phyloP scores from a whole-genome alignment of 768 basidiomycete genomes.

The Pisolithus microcarpus region DNA sequence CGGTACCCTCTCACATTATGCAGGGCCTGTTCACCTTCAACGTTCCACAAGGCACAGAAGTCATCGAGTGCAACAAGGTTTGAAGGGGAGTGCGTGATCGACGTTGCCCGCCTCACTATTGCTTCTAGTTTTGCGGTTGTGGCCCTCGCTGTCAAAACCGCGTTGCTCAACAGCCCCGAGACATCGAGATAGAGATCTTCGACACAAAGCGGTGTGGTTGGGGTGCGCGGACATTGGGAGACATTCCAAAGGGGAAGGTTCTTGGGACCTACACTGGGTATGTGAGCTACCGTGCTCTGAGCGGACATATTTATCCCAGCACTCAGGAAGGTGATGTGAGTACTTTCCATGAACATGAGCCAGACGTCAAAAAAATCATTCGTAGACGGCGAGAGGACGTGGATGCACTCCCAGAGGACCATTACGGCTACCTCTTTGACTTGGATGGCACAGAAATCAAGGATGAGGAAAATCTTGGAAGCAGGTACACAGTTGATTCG shows the following conservation, averaged over 20 bases:
- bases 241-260: conserved; percentile 48
- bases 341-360: conserved; percentile 1
- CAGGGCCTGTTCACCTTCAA: conserved; percentile 48
- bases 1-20: background rate
- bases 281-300: conserved; percentile 8
- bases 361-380: background rate
- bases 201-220: conserved; percentile 54
- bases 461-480: conserved; percentile 25
- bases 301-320: conserved; percentile 1
- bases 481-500: conserved; percentile 51
- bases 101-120: background rate
- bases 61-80: conserved; percentile 64
- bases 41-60: conserved; percentile 36
- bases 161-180: conserved; percentile 52
- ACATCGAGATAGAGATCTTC: conserved; percentile 58
- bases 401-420: conserved; percentile 26
- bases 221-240: conserved; percentile 48
- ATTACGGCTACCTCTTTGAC: conserved; percentile 51
- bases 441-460: conserved; percentile 49
- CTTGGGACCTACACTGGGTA: conserved; percentile 68
- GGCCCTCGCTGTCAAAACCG: conserved; percentile 45
- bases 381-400: conserved; percentile 40
- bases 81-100: conserved; percentile 2
- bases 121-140: conserved; percentile 40
- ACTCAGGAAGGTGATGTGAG: conserved; percentile 42